Evolutionary conservation across 306 rosid genomes (phyloP), one percentile per base, ranked within the genome.

Genomic region (Acacia melanoxylon): DNA sequence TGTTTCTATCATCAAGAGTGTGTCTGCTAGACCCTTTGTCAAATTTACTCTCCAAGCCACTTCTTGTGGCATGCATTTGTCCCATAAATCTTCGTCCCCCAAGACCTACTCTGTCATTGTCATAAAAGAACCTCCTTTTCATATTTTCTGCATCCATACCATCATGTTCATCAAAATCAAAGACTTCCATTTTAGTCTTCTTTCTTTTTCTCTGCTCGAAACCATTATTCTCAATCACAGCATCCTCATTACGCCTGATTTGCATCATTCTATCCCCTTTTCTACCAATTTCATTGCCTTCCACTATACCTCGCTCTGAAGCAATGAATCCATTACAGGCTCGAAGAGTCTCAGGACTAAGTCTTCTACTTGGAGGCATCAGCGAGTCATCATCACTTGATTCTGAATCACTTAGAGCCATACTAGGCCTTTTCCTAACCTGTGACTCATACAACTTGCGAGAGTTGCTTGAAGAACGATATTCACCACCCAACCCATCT

Each of bases 111-210:
- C 86, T 88, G 68, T 86, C 79, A 29, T 83, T 80, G 59, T 83
- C 87, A 72, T 83, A 86, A 45, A 89, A 80, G 14, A 61, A 85
- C 72, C 85, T 87, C 90, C 88, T 88, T 52, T 86, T 85, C 84
- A 73, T 81, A 46, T 41, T 75, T 14, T 89, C 94, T 7, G 78
- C 83, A 40, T 85, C 91, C 41, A 48, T 45, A 33, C 87, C 91
- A 40, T 93, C 95, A 17, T 90, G 89, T 82, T 95, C 98, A 79
- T 91, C 81, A 14, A 89, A 93, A 35, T 93, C 92, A 73, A 85
- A 91, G 27, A 85, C 98, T 67, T 85, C 93, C 83, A 93, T 68
- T 84, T 87, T 91, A 62, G 49, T 81, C 72, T 79, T 85, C 77
- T 87, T 92, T 71, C 87, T 87, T 37, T 84, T 88, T 70, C 89